A percentile compares a stretch with the other conserved stretches of the same genome.
Conservation (phyloP, 169 alveolate genomes). For the Plasmodium cynomolgi region DNA sequence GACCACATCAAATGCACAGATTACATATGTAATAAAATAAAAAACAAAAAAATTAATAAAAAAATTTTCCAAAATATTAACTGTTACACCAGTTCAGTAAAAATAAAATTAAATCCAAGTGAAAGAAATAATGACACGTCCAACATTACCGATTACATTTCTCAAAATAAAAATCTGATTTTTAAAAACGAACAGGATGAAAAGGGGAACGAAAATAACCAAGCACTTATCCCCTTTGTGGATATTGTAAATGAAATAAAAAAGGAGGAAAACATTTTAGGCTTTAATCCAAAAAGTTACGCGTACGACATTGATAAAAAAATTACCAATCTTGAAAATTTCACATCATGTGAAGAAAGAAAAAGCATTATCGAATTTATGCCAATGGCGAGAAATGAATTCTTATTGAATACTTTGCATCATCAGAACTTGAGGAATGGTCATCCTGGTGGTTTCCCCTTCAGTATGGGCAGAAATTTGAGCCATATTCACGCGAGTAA, state of each 20-base stretch:
- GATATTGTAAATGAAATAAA: slow-evolving; percentile 10
- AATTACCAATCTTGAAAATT: not conserved
- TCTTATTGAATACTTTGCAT: slow-evolving; percentile 63
- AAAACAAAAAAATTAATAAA: slow-evolving; percentile 60
- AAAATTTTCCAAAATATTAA: slow-evolving; percentile 39
- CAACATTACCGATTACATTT: not conserved
- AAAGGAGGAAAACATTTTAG: not conserved
- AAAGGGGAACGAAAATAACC: not conserved
- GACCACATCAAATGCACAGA: slow-evolving; percentile 70
- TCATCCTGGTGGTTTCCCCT: not conserved
- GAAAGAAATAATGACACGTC: slow-evolving; percentile 26
- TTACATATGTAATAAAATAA: slow-evolving; percentile 64
- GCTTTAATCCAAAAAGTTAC: not conserved
- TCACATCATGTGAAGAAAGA: not conserved
- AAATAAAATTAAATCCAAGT: slow-evolving; percentile 56
- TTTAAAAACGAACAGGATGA: not conserved
- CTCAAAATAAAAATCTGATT: slow-evolving; percentile 29
- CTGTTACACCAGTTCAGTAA: slow-evolving; percentile 49
- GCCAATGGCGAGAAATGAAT: slow-evolving; percentile 69
- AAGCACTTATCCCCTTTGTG: not conserved
- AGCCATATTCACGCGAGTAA: not conserved
- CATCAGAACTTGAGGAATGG: slow-evolving; percentile 33
- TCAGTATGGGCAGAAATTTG: slow-evolving; percentile 6
- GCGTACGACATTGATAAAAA: not conserved
- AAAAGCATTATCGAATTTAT: slow-evolving; percentile 57